Evolutionary conservation across 495 filamentous ascomycete genomes (phyloP).

Genomic region (Penicillium verhagenii): DNA sequence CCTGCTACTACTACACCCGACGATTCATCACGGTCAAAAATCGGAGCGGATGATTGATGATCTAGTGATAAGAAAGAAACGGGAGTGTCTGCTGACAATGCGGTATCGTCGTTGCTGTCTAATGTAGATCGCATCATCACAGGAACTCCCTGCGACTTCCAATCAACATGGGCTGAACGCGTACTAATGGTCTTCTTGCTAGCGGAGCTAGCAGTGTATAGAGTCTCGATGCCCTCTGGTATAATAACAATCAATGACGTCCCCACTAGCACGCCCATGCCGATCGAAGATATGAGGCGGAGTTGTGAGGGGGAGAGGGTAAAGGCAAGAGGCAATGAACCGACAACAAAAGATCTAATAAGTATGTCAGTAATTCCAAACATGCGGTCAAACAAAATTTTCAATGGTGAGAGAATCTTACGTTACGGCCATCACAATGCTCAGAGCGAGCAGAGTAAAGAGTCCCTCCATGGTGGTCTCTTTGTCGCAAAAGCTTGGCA

Average conservation of each 20-base stretch:
- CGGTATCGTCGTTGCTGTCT: conserved; percentile 1
- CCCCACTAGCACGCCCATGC: conserved; percentile 91
- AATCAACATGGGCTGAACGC: conserved; percentile 27
- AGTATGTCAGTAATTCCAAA: neutral
- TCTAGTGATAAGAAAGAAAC: conserved; percentile 19
- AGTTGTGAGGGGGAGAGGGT: conserved; percentile 85
- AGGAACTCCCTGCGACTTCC: conserved; percentile 31
- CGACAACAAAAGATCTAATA: conserved; percentile 87
- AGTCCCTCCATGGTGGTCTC: conserved; percentile 68
- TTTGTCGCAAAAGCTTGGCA: conserved; percentile 26
- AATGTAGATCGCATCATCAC: conserved; percentile 12
- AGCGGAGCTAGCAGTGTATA: conserved; percentile 61
- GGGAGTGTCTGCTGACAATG: conserved; percentile 10
- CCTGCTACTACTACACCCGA: conserved; percentile 8
- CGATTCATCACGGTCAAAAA: conserved; percentile 2
- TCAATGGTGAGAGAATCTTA: conserved; percentile 44
- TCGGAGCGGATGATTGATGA: conserved; percentile 12
- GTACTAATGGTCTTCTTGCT: conserved; percentile 31
- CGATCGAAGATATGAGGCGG: conserved; percentile 85
- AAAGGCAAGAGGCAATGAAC: conserved; percentile 88
- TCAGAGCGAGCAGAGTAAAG: conserved; percentile 79
- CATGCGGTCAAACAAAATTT: neutral
- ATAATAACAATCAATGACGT: conserved; percentile 97
- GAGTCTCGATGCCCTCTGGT: conserved; percentile 90
- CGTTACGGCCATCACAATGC: conserved; percentile 93